Evolutionary conservation across 768 basidiomycete species (phyloP), one percentile per base, ranked within the genome.

Genomic region (Zangia roseola): DNA sequence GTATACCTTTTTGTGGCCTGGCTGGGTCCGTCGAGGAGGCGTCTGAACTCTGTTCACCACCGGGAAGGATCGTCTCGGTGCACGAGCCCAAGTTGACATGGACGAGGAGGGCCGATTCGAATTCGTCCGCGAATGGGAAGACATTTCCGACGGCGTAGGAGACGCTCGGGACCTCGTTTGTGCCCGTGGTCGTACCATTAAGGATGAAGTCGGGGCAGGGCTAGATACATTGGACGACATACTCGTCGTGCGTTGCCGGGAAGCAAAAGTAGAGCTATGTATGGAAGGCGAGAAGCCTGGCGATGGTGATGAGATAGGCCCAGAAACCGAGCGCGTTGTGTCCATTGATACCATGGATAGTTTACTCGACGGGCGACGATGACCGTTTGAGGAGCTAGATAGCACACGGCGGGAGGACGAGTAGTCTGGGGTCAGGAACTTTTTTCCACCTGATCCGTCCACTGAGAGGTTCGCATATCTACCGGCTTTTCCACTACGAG

Each of bases 241-340:
- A 61, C 90, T 92, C 26, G 76, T 69, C 19, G 89, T 91, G 19
- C 91, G 79, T 59, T 92, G 91, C 25, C 91, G 81, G n/a, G 91
- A 92, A 26, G 91, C 78, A 64, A 83, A 89, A 8, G 91, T 93
- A 5, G 90, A 77, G 25, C 73, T 72, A 52, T 78, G 76, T 17
- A 88, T 43, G 17, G 70, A 65, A 13, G 69, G 58, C 19, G 63
- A 64, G 25, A 68, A 50, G 25, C 49, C 33, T 31, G 63, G 54
- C 23, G 71, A 61, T 17, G 77, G 69, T n/a, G 73, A 56, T 34
- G 63, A 64, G 48, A 79, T 67, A 10, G 87, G 82, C 23, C 88
- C 88, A 19, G 90, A 90, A 16, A 83, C 80, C 14, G 88, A 86
- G 45, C 91, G 80, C 45, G 63, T 72, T 2, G 83, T 79, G 23